Evolutionary conservation across 768 basidiomycete species (phyloP).

Genomic region (Phallus indusiatus): DNA sequence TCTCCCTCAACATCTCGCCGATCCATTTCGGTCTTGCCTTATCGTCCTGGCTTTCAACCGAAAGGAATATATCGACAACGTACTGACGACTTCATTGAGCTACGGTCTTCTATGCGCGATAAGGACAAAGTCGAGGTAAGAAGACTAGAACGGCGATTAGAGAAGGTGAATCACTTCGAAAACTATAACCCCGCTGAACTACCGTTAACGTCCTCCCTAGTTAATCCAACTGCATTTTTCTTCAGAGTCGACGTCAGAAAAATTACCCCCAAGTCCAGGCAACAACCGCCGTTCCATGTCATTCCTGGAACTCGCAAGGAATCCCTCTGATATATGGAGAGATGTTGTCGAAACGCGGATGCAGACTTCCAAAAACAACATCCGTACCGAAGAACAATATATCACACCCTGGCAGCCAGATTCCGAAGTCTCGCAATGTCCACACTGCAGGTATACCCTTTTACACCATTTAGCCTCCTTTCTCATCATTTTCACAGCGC

Average conservation of each 20-base stretch:
- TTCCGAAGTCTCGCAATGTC: conserved; percentile 63
- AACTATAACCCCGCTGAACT: neutral
- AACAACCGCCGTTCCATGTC: conserved; percentile 43
- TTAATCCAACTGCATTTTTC: conserved; percentile 6
- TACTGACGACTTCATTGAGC: conserved; percentile 71
- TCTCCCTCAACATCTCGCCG: conserved; percentile 10
- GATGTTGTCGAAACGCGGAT: conserved; percentile 42
- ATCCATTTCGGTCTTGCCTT: conserved; percentile 41
- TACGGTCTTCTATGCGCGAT: conserved; percentile 30
- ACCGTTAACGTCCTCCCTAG: neutral
- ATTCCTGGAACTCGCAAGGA: conserved; percentile 60
- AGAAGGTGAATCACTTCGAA: conserved; percentile 50
- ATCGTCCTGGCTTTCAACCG: conserved; percentile 91
- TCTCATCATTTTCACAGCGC: conserved; percentile 28
- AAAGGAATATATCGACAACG: conserved; percentile 70
- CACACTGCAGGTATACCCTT: conserved; percentile 59
- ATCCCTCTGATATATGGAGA: conserved; percentile 62
- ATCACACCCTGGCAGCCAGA: conserved; percentile 97
- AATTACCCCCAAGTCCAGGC: neutral
- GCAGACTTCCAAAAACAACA: conserved; percentile 45
- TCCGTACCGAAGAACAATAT: conserved; percentile 75
- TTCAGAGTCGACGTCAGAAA: neutral
- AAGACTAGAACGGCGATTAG: conserved; percentile 76
- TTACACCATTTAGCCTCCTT: neutral
- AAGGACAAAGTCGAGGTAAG: conserved; percentile 66